Conservation (phyloP, 2,329 filamentous ascomycete species). For the Neonectria magnoliae region DNA sequence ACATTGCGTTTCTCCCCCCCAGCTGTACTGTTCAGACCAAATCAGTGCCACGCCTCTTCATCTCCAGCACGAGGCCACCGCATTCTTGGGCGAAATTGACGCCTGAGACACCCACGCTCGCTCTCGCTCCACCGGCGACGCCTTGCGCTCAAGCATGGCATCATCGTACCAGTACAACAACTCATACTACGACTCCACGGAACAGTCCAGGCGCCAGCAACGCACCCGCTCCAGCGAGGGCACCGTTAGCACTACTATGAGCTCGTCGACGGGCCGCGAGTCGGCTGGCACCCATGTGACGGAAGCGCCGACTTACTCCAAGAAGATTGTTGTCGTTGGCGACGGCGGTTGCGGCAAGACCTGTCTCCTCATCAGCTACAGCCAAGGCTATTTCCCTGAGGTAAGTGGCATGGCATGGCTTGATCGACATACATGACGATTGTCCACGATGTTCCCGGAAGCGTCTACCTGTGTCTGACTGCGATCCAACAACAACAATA, state of each 20-base stretch:
- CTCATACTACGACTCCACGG: conserved; percentile 60
- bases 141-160: conserved; percentile 56
- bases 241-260: conserved; percentile 87
- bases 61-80: conserved; percentile 18
- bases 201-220: conserved; percentile 56
- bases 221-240: conserved; percentile 83
- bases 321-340: conserved; percentile 99
- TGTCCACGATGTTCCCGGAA: background rate
- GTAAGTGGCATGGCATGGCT: conserved; percentile 60
- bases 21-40: background rate
- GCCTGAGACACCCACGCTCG: conserved; percentile 32
- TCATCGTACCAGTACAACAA: conserved; percentile 65
- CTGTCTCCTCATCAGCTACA: conserved; percentile 97
- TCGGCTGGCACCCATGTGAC: conserved; percentile 87
- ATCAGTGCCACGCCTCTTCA: conserved; percentile 1
- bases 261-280: conserved; percentile 77
- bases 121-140: conserved; percentile 22
- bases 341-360: conserved; percentile 99
- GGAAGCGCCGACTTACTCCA: conserved; percentile 91
- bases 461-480: background rate
- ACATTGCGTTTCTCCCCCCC: conserved; percentile 5
- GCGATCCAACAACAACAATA: conserved; percentile 1
- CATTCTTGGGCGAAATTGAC: conserved; percentile 30
- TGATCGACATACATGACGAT: background rate
- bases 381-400: conserved; percentile 98